Evolutionary conservation across 805 yeast genomes (phyloP).

Genomic region (Nematodospora valgi): DNA sequence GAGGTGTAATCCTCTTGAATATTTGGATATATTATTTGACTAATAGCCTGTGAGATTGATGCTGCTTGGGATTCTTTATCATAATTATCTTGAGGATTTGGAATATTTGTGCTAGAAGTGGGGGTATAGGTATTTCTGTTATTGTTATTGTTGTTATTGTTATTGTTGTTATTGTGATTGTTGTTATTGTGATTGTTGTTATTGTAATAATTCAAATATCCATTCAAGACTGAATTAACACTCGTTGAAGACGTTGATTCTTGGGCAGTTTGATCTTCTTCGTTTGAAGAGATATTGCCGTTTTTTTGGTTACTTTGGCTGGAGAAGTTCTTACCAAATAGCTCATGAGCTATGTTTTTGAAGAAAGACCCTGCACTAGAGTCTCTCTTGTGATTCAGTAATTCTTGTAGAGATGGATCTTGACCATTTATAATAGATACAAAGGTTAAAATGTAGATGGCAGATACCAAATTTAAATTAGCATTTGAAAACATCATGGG

Average conservation of each 20-base stretch:
- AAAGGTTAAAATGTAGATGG: slow-evolving; percentile 5
- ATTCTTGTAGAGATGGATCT: not conserved
- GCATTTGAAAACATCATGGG: slow-evolving; percentile 3
- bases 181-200: no score
- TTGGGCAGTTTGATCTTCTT: not conserved
- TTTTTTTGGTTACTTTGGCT: not conserved
- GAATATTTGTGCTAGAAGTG: not conserved
- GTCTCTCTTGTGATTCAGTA: not conserved
- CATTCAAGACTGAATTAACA: no score
- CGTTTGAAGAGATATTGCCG: not conserved
- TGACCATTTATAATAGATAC: slow-evolving; percentile 1
- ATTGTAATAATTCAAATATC: no score
- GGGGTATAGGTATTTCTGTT: no score
- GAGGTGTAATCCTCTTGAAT: no score
- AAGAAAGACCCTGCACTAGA: not conserved
- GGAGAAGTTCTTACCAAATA: slow-evolving; percentile 1
- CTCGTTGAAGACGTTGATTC: not conserved
- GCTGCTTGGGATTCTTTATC: no score
- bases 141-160: slow-evolving; percentile 1
- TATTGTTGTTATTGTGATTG: slow-evolving; percentile 1
- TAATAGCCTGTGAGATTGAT: no score
- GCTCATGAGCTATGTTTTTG: not conserved
- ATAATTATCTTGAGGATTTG: not conserved
- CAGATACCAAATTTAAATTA: slow-evolving; percentile 4
- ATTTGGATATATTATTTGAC: no score